These are phyloP conservation scores for Fusarium sp. DNA, from an alignment of 2,329 filamentous ascomycete genomes.

Conservation along the genomic window DNA sequence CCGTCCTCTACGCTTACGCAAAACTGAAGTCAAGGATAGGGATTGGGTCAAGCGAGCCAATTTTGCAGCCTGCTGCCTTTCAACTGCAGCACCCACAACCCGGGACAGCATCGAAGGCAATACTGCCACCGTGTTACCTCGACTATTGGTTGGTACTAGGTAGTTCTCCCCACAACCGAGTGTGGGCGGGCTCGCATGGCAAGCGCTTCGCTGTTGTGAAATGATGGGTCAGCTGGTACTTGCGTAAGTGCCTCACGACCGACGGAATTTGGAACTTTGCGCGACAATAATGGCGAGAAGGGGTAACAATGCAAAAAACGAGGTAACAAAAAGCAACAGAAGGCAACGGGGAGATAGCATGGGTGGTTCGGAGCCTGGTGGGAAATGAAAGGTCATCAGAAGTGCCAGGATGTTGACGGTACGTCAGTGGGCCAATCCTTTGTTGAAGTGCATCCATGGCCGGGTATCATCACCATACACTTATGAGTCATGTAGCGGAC, in stretches of 20 bases:
- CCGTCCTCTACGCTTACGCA: too few species aligned
- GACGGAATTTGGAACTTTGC: background rate
- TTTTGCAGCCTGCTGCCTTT: too few species aligned
- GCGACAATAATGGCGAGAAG: background rate
- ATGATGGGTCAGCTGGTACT: background rate
- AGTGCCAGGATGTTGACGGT: background rate
- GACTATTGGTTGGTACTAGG: background rate
- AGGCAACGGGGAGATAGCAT: background rate
- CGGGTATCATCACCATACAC: background rate
- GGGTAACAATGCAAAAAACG: background rate
- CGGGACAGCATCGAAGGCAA: too few species aligned
- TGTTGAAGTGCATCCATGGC: background rate
- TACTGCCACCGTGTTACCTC: too few species aligned
- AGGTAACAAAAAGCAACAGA: too few species aligned
- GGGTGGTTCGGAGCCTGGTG: background rate
- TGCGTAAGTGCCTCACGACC: background rate
- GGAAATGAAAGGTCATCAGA: too few species aligned
- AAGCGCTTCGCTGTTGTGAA: background rate
- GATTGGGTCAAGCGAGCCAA: too few species aligned
- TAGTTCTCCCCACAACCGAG: background rate
- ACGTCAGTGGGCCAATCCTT: background rate
- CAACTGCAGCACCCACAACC: too few species aligned
- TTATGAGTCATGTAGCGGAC: background rate
- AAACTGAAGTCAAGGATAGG: too few species aligned
- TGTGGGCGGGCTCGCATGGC: background rate